These are phyloP conservation scores for Penicillium subrubescens DNA, from an alignment of 495 filamentous ascomycete species.

Conservation along the genomic window DNA sequence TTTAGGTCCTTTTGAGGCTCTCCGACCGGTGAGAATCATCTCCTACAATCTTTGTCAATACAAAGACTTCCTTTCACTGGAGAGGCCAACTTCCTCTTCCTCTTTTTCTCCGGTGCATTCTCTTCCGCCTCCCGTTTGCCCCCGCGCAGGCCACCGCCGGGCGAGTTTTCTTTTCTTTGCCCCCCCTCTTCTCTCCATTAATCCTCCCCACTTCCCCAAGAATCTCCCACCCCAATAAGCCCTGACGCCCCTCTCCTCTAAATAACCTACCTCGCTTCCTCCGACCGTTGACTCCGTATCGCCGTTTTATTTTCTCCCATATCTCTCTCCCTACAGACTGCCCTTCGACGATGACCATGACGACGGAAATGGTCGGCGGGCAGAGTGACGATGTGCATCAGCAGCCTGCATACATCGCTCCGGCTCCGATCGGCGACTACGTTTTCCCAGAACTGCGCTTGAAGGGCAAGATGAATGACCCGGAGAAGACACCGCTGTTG, in stretches of 20 bases:
- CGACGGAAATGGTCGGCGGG: constrained; percentile 31
- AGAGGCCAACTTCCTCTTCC: neutral
- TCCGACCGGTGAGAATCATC: neutral
- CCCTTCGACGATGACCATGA: constrained; percentile 26
- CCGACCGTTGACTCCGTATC: neutral
- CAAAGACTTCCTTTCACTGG: neutral
- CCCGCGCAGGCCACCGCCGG: constrained; percentile 6
- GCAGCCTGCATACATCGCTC: constrained; percentile 22
- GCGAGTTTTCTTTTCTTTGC: constrained; percentile 12
- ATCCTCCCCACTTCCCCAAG: constrained; percentile 13
- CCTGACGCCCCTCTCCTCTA: neutral
- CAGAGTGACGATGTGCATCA: constrained; percentile 38
- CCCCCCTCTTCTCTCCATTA: constrained; percentile 2
- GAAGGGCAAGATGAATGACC: constrained; percentile 64
- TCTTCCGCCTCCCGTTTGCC: constrained; percentile 24
- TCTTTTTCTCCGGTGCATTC: constrained; percentile 12
- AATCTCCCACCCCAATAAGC: neutral
- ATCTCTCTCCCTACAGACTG: neutral
- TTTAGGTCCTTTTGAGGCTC: neutral
- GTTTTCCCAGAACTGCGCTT: constrained; percentile 72
- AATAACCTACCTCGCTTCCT: constrained; percentile 2
- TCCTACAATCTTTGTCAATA: neutral
- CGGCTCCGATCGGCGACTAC: constrained; percentile 58
- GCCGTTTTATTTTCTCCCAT: constrained; percentile 2
- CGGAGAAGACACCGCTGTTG: constrained; percentile 74